Evolutionary conservation across 2,329 filamentous ascomycete genomes (phyloP).

Genomic region (Dichotomopilus funicola): DNA sequence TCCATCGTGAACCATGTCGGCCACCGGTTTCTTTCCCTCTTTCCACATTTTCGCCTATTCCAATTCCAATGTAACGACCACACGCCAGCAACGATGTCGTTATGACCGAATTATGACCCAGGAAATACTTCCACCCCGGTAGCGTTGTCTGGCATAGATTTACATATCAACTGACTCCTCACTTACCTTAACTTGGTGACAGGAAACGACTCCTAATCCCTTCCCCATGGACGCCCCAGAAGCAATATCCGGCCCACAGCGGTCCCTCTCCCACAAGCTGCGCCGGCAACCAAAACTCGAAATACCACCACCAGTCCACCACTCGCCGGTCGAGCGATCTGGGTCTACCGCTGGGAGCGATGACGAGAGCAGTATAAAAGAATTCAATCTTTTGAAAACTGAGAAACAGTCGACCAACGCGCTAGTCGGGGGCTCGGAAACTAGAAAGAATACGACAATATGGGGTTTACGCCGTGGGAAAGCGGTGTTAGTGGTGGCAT

Average conservation of each 20-base stretch:
- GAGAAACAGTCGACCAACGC: background rate
- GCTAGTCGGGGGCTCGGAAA: too few species aligned
- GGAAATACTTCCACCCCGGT: too few species aligned
- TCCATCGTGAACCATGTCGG: too few species aligned
- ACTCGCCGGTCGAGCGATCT: conserved; percentile 1
- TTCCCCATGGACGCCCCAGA: conserved; percentile 12
- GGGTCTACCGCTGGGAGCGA: background rate
- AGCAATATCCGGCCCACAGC: conserved; percentile 5
- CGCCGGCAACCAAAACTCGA: conserved; percentile 9
- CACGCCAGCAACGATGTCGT: too few species aligned
- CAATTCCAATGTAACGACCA: too few species aligned
- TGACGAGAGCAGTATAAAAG: conserved; percentile 3
- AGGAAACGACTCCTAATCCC: conserved; percentile 2
- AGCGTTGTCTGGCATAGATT: too few species aligned
- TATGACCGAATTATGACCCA: too few species aligned
- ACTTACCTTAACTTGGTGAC: background rate
- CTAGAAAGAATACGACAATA: background rate
- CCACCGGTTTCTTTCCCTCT: too few species aligned
- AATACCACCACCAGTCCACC: conserved; percentile 9
- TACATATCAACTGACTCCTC: too few species aligned
- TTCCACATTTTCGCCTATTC: too few species aligned
- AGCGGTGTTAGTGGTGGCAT: conserved; percentile 4
- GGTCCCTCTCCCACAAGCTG: conserved; percentile 12
- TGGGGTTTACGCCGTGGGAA: conserved; percentile 5
- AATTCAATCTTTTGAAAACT: background rate